A percentile compares a stretch with the other conserved stretches of the same genome.
phyloP scores from a whole-genome alignment of 2,329 filamentous ascomycete genomes.

The Penicillium sp. region DNA sequence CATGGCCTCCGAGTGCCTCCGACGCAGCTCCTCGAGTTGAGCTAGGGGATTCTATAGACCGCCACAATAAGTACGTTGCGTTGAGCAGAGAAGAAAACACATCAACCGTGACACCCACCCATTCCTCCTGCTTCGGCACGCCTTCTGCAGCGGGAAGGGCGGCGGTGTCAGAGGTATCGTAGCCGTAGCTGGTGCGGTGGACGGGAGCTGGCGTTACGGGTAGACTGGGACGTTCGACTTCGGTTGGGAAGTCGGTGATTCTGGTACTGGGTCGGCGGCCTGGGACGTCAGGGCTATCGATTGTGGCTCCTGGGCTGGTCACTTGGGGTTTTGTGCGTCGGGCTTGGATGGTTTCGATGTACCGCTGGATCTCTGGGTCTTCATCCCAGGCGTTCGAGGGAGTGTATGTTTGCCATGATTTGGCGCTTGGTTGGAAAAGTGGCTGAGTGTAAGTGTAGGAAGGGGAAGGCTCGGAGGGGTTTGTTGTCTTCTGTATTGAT shows the following conservation, averaged over 20 bases:
- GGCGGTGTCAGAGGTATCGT: constrained; percentile 14
- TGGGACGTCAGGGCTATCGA: constrained; percentile 12
- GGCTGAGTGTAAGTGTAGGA: constrained; percentile 4
- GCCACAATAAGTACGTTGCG: constrained; percentile 46
- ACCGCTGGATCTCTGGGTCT: constrained; percentile 79
- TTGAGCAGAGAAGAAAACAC: constrained; percentile 43
- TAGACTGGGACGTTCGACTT: constrained; percentile 76
- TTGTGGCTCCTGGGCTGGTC: constrained; percentile 15
- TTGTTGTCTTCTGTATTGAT: not conserved
- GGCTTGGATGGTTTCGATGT: constrained; percentile 73
- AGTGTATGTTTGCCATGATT: constrained; percentile 71
- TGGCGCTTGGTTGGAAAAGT: constrained; percentile 27
- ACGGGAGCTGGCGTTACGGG: constrained; percentile 87
- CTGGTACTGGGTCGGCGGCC: constrained; percentile 55
- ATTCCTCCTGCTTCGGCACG: constrained; percentile 82
- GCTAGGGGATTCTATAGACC: constrained; percentile 62
- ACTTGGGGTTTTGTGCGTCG: constrained; percentile 53
- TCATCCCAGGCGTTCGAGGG: constrained; percentile 90
- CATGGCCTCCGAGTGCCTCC: constrained; percentile 62
- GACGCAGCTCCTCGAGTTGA: constrained; percentile 66
- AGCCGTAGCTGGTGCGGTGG: constrained; percentile 54
- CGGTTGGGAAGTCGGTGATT: constrained; percentile 83
- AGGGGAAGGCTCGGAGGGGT: not conserved
- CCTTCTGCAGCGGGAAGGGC: constrained; percentile 72
- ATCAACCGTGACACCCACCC: constrained; percentile 71